Base-by-base conservation (phyloP, 2,329 filamentous ascomycete genomes). In the Pestalotiopsis sp. region DNA sequence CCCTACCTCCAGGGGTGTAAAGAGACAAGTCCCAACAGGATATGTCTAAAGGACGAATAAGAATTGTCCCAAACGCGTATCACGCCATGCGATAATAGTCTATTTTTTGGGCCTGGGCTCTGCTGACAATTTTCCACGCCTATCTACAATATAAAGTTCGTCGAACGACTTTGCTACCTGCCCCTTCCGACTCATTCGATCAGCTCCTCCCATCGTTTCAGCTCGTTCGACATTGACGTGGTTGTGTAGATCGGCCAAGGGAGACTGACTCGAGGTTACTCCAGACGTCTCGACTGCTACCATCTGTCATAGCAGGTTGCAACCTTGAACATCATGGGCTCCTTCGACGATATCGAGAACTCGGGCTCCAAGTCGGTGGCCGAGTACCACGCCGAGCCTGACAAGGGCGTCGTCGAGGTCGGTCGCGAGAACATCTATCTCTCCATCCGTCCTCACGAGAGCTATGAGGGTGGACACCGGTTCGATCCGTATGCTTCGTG, bases 401-500 rank as follows among this genome's bases (percentile, higher is more conserved):
- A 55, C 44, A 68, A 68, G 26, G 13, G 24, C 26, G 52, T 64
- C 2, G 71, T 77, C 68, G 75, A 74, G 22, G 76, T 82, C 65
- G 81, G 81, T 10, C 79, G 81, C 22, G 74, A 80, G 67, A 75
- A 81, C 44, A 75, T 83, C 61, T 75, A 77, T 64, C 67, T 72
- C 63, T 71, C 74, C 30, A 67, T 79, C 10, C 72, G 72, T 2
- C 76, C 78, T 4, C 73, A 78, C 62, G 73, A 75, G 20, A 68
- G 69, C 14, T 83, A 83, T 67, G 81, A 83, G 64, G 81, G 81
- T 52, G 72, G 73, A 39, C 81, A 83, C 70, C 77, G 81, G 56
- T 83, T 76, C 73, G 81, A 83, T 67, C 79, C 80, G 0, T 62
- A 73, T 11, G 77, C 76, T 6, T 75, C 74, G 58, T 91, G 89